Evolutionary conservation across 2,329 filamentous ascomycete species (phyloP), one percentile per base, ranked within the genome.

Genomic region (Diaporthe aspalathi): DNA sequence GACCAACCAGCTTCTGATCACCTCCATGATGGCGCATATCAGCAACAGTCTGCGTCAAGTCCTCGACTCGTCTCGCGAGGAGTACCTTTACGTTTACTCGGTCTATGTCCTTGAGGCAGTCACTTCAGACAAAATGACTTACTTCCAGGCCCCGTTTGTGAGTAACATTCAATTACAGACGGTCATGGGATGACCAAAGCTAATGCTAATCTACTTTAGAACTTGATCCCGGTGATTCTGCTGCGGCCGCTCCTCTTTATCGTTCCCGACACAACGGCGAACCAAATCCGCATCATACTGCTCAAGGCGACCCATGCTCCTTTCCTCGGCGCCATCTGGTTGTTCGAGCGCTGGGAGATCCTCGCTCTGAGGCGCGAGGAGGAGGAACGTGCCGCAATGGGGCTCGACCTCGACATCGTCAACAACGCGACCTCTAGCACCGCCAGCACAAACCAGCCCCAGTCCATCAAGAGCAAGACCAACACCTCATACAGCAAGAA

Each of bases 1-100:
- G 52, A 70, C 68, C n/a, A 70, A 70, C 32, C 68, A 70, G 68
- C 68, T 70, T 35, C 20, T 70, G 24, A 70, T 70, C 40, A 70
- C 68, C 29, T 67, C 60, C 8, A 70, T 70, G 68, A 70, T 70
- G 68, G 68, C 68, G 35, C 68, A 70, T 35, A 70, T 70, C 52
- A 70, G 68, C 62, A 70, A 70, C 35, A 70, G 68, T 43, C 62
- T 70, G 62, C 50, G 68, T 16, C 62, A 67, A 53, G 62, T 70
- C 1, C 60, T 70, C 27, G 62, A 67, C 32, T 70, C 68, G 16
- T 67, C 68, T 6, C 50, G 68, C 27, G 68, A 70, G 43, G 68
- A 70, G n/a, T 70, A 70, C 53, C 60, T 70, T 16, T 70, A 45
- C n/a, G 68, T 70, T 9, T 70, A 70, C 40, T 70, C 68, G 14